Conservation (phyloP, 2,329 filamentous ascomycete species). For the Diaporthe australafricana region DNA sequence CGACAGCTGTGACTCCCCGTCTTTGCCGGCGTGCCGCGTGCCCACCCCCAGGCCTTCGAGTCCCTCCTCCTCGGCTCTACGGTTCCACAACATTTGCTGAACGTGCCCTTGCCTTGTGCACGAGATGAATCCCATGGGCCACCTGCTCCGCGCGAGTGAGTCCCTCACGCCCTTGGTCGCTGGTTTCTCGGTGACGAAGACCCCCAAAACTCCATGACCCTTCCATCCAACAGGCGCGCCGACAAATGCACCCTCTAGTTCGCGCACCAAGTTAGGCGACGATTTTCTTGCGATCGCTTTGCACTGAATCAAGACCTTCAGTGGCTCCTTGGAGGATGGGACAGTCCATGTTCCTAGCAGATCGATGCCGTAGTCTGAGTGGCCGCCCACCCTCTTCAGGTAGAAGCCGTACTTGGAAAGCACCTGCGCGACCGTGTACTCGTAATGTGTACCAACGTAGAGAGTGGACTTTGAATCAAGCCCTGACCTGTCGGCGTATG, state of each 20-base stretch:
- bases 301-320: conserved; percentile 73
- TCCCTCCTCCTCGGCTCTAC: conserved; percentile 69
- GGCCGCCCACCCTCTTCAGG: conserved; percentile 73
- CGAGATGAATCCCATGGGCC: conserved; percentile 79
- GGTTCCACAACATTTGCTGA: conserved; percentile 80
- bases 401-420: conserved; percentile 72
- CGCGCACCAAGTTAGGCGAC: conserved; percentile 73
- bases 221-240: conserved; percentile 81
- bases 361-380: conserved; percentile 79
- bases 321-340: conserved; percentile 53
- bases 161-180: conserved; percentile 85
- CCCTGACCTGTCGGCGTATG: conserved; percentile 68
- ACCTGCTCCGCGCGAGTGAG: conserved; percentile 73
- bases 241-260: conserved; percentile 82
- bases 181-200: conserved; percentile 76
- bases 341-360: conserved; percentile 78
- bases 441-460: conserved; percentile 81
- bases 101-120: conserved; percentile 69
- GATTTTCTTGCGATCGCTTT: conserved; percentile 68
- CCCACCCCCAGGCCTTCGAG: conserved; percentile 69
- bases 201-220: conserved; percentile 71
- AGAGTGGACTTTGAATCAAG: conserved; percentile 68
- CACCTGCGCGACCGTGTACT: conserved; percentile 73
- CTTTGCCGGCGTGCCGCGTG: conserved; percentile 52
- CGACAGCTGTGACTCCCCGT: conserved; percentile 55